Base-by-base conservation (phyloP, 2,329 filamentous ascomycete species). In the Grosmannia serpens region DNA sequence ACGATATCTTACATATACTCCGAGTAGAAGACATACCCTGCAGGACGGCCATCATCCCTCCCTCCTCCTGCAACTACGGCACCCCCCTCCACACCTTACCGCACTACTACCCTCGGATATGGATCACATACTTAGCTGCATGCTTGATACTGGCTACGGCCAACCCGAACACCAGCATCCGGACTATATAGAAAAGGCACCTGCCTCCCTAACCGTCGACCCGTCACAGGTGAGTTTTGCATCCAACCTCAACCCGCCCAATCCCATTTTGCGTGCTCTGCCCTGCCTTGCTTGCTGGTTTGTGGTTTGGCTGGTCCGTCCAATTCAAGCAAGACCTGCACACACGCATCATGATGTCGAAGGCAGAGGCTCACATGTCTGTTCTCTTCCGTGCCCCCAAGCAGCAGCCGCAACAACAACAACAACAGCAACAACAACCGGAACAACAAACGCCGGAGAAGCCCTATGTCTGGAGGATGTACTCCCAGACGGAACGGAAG, bases 71-170 rank as follows among this genome's bases (percentile, higher is more conserved):
- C 29, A 22, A 22, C 47, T 50, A 54, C 24, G 24, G 24, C 31
- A 10, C 35, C 33, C 26, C 31, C 44, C 46, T 38, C 47, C 56
- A n/a, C 49, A 24, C 38, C 24, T n/a, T n/a, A n/a, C n/a, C 31
- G 26, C 56, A 35, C 24, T 20, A 11, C 13, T 15, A 24, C 27
- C 57, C 26, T 59, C 9, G 26, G 56, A 35, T 50, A 85, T 85
- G 82, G 80, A 81, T 71, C 82, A 85, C 70, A 84, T 85, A 70
- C 79, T 78, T 68, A 78, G 73, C 65, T 83, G 81, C 68, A 75
- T 85, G 72, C 71, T 78, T 64, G 75, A 77, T 65, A 67, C 69
- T 60, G 77, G 78, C 65, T 67, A 70, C 61, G 74, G 74, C 47
- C 68, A 68, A 46, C 24, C 17, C 61, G 74, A 74, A 49, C 64